These are phyloP conservation scores for Trifolium fragiferum DNA, from an alignment of 306 rosid genomes.

Conservation along the genomic window DNA sequence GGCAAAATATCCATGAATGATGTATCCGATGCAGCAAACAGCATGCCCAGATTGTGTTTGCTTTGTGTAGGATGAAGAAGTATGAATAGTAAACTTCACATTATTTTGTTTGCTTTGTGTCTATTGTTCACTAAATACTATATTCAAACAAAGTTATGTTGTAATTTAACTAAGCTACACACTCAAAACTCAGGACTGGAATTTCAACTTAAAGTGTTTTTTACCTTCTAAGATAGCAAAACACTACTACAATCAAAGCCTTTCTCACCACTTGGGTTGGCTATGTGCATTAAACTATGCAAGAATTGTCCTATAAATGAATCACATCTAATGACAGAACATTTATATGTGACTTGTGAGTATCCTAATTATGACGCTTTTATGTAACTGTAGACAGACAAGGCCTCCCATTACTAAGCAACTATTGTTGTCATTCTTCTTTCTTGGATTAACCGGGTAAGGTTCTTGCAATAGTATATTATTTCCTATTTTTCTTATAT, in stretches of 20 bases:
- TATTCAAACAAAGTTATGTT: too few species aligned
- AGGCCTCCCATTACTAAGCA: constrained; percentile 78
- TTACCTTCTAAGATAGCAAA: too few species aligned
- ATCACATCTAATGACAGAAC: not conserved
- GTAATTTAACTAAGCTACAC: too few species aligned
- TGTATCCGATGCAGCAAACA: constrained; percentile 36
- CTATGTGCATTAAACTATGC: too few species aligned
- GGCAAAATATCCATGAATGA: constrained; percentile 30
- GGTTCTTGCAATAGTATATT: constrained; percentile 35
- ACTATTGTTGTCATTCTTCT: constrained; percentile 64
- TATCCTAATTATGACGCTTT: constrained; percentile 5
- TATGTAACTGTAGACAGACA: constrained; percentile 56
- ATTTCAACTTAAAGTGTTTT: too few species aligned
- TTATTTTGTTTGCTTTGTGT: not conserved
- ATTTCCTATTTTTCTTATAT: constrained; percentile 5
- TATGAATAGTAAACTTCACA: not conserved
- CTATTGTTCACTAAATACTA: too few species aligned
- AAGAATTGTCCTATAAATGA: too few species aligned
- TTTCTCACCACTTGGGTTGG: too few species aligned
- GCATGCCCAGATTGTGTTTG: constrained; percentile 35
- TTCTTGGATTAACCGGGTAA: constrained; percentile 95
- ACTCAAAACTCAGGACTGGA: too few species aligned
- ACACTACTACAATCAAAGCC: too few species aligned
- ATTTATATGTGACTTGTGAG: not conserved
- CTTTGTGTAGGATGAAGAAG: not conserved